These are phyloP conservation scores for Fusarium haematococcum DNA, from an alignment of 2,329 filamentous ascomycete genomes.

Conservation along the genomic window DNA sequence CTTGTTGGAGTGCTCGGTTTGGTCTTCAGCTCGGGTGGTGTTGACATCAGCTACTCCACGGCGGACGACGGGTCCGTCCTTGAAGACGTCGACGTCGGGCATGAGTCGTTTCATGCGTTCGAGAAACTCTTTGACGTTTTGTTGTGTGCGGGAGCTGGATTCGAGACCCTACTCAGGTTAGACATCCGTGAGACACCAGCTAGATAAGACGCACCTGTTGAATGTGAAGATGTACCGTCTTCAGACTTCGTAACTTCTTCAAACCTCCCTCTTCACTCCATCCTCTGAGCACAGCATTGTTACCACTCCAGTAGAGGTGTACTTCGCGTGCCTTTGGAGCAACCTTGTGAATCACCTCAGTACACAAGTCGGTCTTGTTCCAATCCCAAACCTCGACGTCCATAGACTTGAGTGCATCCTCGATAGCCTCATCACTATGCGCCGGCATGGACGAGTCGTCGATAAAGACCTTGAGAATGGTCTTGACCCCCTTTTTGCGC, in stretches of 20 bases:
- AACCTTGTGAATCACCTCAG: conserved; percentile 4
- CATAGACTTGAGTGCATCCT: conserved; percentile 1
- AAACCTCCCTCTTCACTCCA: conserved; percentile 12
- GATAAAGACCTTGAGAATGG: neutral
- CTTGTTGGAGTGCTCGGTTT: conserved; percentile 28
- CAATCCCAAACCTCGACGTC: conserved; percentile 15
- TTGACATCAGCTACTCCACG: neutral
- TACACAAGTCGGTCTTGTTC: conserved; percentile 21
- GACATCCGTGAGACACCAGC: neutral
- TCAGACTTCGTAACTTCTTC: neutral
- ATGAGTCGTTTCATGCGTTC: neutral
- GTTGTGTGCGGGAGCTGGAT: neutral
- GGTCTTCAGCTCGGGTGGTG: conserved; percentile 12
- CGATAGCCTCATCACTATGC: conserved; percentile 18
- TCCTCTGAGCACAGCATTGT: conserved; percentile 13
- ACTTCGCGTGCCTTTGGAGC: neutral
- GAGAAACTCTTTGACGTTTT: conserved; percentile 1
- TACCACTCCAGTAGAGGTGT: conserved; percentile 19
- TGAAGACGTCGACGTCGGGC: neutral
- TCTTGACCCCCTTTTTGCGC: neutral
- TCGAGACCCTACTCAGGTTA: conserved; percentile 3
- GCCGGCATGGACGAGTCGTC: conserved; percentile 2
- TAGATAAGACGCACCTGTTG: neutral
- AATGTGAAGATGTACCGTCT: neutral
- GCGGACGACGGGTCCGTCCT: neutral